Base-by-base conservation (phyloP, 768 basidiomycete species). In the Antrodiella citrinella region DNA sequence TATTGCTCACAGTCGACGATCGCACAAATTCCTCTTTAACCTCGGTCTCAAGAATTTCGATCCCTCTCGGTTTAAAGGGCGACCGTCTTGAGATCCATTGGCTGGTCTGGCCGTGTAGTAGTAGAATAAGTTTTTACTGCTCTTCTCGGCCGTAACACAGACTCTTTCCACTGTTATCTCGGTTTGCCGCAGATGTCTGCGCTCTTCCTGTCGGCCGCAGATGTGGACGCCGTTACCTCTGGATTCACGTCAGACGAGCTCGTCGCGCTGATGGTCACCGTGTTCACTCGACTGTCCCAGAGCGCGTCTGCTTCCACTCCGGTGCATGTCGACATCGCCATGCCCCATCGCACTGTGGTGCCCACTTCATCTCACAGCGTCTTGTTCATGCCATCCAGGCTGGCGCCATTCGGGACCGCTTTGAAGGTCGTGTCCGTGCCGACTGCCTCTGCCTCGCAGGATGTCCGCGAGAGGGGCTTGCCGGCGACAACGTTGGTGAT, bases 381-480 rank as follows among this genome's bases (percentile, higher is more conserved):
- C 0, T 70, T 96, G 2, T 86, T 91, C 65, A 95, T 95, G 92
- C 91, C 92, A 2, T 79, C 87, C 4, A 76, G 84, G 21, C 70
- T 84, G 9, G 62, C 67, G 4, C 53, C 64, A 11, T 57, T 62
- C 5, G 81, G 81, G 1, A 84, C 85, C 1, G 69, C 84, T 2
- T 71, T 90, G 52, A 94, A 96, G 65, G 75, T 90, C n/a, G 91
- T 90, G 2, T 84, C 81, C 23, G 73, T 91, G 1, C 91, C 91
- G 0, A 69, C 65, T 2, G 55, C 55, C 1, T 48, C 64, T 1
- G 70, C 59, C 1, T 74, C 74, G 42, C 59, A 55, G 7, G 57
- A 18, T 62, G 51, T 60, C 21, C 56, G 53, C 47, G 59, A 43
- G 25, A 50, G 69, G 2, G 91, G 92, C 0, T 61, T 95, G 18